A percentile compares a stretch with the other conserved stretches of the same genome.
phyloP scores from a whole-genome alignment of 768 basidiomycete species.

The Phanerodontia chrysosporium region DNA sequence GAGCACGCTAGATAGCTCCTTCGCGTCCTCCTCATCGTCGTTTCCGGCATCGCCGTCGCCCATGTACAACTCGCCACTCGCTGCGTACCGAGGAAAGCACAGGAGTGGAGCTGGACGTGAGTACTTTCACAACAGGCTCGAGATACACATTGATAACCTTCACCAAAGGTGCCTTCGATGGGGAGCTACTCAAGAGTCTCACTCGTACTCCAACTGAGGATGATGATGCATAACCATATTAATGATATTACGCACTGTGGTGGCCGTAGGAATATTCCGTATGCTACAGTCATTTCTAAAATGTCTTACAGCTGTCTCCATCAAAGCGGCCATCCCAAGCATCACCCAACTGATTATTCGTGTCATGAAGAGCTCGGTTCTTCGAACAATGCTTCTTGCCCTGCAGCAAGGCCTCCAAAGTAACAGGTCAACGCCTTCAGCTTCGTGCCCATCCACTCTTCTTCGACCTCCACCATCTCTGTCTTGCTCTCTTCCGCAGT shows the following conservation, averaged over 20 bases:
- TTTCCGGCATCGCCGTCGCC: slow-evolving; percentile 18
- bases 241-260: neutral
- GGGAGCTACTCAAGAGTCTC: slow-evolving; percentile 19
- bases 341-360: neutral
- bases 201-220: slow-evolving; percentile 13
- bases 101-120: slow-evolving; percentile 31
- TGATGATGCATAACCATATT: slow-evolving; percentile 16
- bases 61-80: slow-evolving; percentile 23
- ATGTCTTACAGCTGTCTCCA: no score
- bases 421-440: slow-evolving; percentile 94
- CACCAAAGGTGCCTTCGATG: slow-evolving; percentile 23
- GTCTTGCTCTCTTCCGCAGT: neutral
- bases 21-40: slow-evolving; percentile 29
- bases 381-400: slow-evolving; percentile 55
- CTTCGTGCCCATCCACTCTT: slow-evolving; percentile 94
- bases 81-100: slow-evolving; percentile 37
- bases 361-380: neutral
- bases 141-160: neutral
- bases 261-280: neutral
- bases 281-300: no score
- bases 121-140: slow-evolving; percentile 12
- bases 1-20: slow-evolving; percentile 26
- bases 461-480: slow-evolving; percentile 86
- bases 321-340: no score
- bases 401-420: slow-evolving; percentile 76